Evolutionary conservation across 768 basidiomycete genomes (phyloP).

Genomic region (Cystofilobasidium bisporidii): DNA sequence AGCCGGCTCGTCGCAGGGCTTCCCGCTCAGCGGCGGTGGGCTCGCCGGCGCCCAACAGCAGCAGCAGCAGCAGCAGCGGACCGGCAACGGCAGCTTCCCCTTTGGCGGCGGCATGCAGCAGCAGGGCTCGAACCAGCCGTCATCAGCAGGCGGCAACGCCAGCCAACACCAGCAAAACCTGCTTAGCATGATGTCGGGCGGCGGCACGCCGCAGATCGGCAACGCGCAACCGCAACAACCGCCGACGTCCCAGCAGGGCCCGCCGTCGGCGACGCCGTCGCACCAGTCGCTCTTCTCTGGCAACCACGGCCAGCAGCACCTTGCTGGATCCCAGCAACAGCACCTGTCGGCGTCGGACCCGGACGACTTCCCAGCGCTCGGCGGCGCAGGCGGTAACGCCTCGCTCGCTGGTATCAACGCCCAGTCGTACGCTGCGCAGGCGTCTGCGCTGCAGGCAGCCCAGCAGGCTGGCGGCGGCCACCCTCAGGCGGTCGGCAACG

Average conservation of each 20-base stretch:
- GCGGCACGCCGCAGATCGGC: conserved; percentile 1
- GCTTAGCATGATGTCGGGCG: conserved; percentile 1
- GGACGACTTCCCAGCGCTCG: conserved; percentile 22
- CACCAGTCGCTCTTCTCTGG: conserved; percentile 28
- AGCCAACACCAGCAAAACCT: conserved; percentile 20
- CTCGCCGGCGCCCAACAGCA: background rate
- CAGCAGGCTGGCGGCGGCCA: conserved; percentile 1
- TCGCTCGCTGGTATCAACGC: conserved; percentile 15
- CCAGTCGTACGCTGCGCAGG: conserved; percentile 25
- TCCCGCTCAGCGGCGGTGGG: conserved; percentile 10
- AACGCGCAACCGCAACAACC: conserved; percentile 1
- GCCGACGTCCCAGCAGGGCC: conserved; percentile 11
- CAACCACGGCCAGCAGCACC: background rate
- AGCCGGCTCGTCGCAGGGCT: conserved; percentile 8
- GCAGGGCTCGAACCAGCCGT: background rate
- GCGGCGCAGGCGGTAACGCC: conserved; percentile 12
- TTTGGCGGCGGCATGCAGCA: conserved; percentile 14
- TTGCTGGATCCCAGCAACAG: background rate
- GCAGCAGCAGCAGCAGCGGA: background rate
- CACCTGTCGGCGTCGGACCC: background rate
- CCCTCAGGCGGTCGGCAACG: conserved; percentile 14
- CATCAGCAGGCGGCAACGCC: conserved; percentile 9
- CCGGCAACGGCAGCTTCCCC: conserved; percentile 11
- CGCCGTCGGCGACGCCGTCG: conserved; percentile 27
- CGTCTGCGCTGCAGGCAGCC: conserved; percentile 14